Percentiles rank a stretch among this genome's conserved stretches.
These are phyloP conservation scores for Orbilia brochopaga DNA, from an alignment of 2,329 filamentous ascomycete genomes.

Conservation along the genomic window DNA sequence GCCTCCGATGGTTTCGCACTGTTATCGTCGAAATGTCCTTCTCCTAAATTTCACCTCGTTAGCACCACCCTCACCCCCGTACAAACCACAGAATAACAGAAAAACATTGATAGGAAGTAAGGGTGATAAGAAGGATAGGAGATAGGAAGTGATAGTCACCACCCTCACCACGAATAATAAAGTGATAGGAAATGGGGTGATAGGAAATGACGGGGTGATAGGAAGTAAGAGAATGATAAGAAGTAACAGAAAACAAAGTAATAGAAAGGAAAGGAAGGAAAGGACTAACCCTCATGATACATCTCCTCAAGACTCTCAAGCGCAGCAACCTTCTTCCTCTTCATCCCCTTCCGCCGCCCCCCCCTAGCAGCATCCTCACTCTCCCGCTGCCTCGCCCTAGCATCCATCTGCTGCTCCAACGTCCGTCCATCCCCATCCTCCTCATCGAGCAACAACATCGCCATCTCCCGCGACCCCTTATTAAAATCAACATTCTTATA, in stretches of 20 bases:
- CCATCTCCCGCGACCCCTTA: conserved; percentile 88
- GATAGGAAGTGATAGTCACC: too few relatives aligned
- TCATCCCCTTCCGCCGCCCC: conserved; percentile 65
- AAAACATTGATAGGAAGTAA: too few relatives aligned
- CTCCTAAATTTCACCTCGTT: conserved; percentile 67
- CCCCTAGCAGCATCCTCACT: conserved; percentile 62
- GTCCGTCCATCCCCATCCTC: conserved; percentile 73
- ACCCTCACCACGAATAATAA: too few relatives aligned
- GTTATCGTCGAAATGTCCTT: conserved; percentile 91
- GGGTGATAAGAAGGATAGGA: too few relatives aligned
- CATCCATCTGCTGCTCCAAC: conserved; percentile 58
- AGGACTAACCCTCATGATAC: conserved; percentile 94
- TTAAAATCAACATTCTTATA: conserved; percentile 85
- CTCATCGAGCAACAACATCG: conserved; percentile 97
- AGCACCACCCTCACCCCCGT: conserved; percentile 51
- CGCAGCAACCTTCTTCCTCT: conserved; percentile 62
- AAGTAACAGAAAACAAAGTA: too few relatives aligned
- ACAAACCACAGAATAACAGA: too few relatives aligned
- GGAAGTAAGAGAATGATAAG: too few relatives aligned
- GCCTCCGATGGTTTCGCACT: conserved; percentile 82
- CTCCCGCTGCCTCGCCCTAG: conserved; percentile 60
- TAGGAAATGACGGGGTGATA: too few relatives aligned
- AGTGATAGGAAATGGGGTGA: too few relatives aligned
- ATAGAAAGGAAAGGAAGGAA: too few relatives aligned
- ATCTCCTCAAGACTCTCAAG: conserved; percentile 75